Conservation (phyloP, 345 rosid species). For the Cochlearia excelsa region DNA sequence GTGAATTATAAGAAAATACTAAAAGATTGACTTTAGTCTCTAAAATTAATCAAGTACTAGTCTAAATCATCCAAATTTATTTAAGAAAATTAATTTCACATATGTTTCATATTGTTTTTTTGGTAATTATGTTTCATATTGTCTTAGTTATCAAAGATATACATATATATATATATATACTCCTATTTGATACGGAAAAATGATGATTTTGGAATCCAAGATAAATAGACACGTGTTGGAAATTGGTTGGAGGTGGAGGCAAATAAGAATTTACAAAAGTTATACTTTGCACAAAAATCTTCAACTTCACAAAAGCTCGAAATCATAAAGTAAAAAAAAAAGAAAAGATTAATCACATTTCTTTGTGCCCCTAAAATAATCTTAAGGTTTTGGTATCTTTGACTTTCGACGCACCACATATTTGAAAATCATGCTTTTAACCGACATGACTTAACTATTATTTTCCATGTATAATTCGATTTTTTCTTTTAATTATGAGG, state of each 20-base stretch:
- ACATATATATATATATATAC: not conserved
- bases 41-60: too few species aligned
- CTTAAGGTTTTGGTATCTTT: constrained; percentile 33
- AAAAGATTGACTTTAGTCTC: too few species aligned
- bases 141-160: not conserved
- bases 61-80: too few species aligned
- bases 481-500: too few species aligned
- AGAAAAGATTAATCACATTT: constrained; percentile 17
- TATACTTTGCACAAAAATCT: constrained; percentile 31
- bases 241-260: not conserved
- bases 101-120: too few species aligned
- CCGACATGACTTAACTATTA: constrained; percentile 15
- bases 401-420: constrained; percentile 29
- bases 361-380: constrained; percentile 19
- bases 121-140: not conserved
- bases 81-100: too few species aligned
- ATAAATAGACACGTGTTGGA: constrained; percentile 6
- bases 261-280: constrained; percentile 27
- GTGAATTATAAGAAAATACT: too few species aligned
- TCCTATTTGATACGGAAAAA: not conserved
- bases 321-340: constrained; percentile 17
- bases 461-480: too few species aligned
- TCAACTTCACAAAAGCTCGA: constrained; percentile 37
- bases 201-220: not conserved
- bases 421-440: constrained; percentile 23